Evolutionary conservation across 2,329 filamentous ascomycete species (phyloP).

Genomic region (Phialophora tarda): DNA sequence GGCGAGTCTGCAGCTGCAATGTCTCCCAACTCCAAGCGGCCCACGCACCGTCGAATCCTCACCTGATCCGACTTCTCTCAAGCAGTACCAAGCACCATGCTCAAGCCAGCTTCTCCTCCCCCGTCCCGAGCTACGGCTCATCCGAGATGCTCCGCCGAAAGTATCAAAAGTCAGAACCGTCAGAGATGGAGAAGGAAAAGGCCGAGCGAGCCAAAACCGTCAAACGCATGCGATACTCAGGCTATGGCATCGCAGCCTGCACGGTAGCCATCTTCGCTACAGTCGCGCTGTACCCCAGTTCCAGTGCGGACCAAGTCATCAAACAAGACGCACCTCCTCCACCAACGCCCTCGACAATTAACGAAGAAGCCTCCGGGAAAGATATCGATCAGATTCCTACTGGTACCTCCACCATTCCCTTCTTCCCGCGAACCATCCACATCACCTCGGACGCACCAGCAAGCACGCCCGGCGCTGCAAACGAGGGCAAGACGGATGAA

Average conservation of each 20-base stretch:
- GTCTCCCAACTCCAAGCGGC: slow-evolving; percentile 7
- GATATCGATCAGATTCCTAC: slow-evolving; percentile 78
- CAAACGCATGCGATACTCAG: slow-evolving; percentile 34
- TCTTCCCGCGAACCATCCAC: slow-evolving; percentile 75
- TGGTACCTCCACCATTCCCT: slow-evolving; percentile 77
- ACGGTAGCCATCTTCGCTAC: slow-evolving; percentile 50
- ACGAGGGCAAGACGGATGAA: slow-evolving; percentile 54
- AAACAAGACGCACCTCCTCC: slow-evolving; percentile 51
- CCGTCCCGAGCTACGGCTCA: slow-evolving; percentile 28
- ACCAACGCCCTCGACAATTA: slow-evolving; percentile 44
- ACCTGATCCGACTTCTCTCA: slow-evolving; percentile 22
- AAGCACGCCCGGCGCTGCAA: slow-evolving; percentile 48
- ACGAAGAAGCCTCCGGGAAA: slow-evolving; percentile 47
- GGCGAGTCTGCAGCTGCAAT: slow-evolving; percentile 31
- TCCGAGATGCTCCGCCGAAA: slow-evolving; percentile 35
- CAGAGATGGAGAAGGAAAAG: slow-evolving; percentile 22
- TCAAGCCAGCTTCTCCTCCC: slow-evolving; percentile 20
- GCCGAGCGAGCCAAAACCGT: slow-evolving; percentile 31
- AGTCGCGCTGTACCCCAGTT: slow-evolving; percentile 39
- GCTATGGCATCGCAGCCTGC: slow-evolving; percentile 47
- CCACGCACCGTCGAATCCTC: neutral
- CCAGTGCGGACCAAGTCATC: slow-evolving; percentile 36
- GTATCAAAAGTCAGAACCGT: slow-evolving; percentile 27
- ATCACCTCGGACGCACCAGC: slow-evolving; percentile 57
- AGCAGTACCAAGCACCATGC: slow-evolving; percentile 26